Evolutionary conservation across 2,329 filamentous ascomycete species (phyloP).

Genomic region (Beauveria brongniartii): DNA sequence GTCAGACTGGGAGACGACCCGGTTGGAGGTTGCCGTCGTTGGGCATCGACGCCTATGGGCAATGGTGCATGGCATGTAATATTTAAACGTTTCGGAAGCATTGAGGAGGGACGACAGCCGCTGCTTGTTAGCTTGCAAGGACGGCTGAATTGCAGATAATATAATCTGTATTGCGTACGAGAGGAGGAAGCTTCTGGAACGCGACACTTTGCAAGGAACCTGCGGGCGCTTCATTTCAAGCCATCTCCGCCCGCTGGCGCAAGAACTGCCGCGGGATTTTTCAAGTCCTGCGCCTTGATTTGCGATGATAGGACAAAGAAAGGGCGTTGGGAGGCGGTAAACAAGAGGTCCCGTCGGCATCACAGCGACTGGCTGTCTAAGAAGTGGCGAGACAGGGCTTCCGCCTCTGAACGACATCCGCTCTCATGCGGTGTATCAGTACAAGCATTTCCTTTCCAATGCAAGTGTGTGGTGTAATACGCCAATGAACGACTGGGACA

Average conservation of each 20-base stretch:
- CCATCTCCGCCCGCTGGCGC: neutral
- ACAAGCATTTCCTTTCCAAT: neutral
- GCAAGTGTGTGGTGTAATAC: neutral
- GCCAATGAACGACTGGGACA: neutral
- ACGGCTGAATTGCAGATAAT: neutral
- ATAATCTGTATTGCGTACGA: neutral
- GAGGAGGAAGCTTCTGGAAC: neutral
- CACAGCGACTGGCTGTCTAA: neutral
- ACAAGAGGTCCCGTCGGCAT: neutral
- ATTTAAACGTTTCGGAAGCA: neutral
- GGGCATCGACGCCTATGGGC: neutral
- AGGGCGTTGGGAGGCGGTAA: neutral
- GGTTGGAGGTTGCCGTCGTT: neutral
- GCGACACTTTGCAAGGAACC: neutral
- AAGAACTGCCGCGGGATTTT: neutral
- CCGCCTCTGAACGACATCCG: neutral
- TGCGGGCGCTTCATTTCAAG: neutral
- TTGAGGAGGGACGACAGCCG: neutral
- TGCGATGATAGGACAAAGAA: neutral
- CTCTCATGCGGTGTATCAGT: neutral
- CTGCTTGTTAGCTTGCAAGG: neutral
- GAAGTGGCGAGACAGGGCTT: neutral
- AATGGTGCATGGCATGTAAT: neutral
- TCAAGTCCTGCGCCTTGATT: neutral
- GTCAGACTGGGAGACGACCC: neutral